Evolutionary conservation across 1,284 basidiomycete species (phyloP), one percentile per base, ranked within the genome.

Genomic region (Lentinula novae-zelandiae): DNA sequence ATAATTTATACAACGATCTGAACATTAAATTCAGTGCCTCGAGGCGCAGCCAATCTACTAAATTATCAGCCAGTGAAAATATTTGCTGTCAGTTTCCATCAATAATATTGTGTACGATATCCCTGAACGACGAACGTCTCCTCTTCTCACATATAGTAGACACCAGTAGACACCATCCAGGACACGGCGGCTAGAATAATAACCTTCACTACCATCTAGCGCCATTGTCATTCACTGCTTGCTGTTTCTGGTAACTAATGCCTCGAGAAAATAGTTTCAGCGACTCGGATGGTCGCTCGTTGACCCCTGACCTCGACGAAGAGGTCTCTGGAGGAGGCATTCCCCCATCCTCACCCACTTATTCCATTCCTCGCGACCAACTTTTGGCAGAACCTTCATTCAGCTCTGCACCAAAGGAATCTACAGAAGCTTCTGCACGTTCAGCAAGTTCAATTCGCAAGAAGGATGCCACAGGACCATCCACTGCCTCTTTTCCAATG

Each of bases 251-350:
- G 17, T 46, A 15, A 20, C 34, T 20, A 17, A 81, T 82, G 78
- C 76, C 80, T 57, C 74, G 78, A 57, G 80, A 81, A 65, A 79
- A 82, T 71, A 80, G 78, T 69, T 79, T 79, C 73, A 76, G 72
- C 65, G 79, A 80, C 66, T 77, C 76, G 15, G 79, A 78, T 3
- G 77, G 77, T 38, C 75, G 77, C 54, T 81, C 79, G 9, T 72
- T 81, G 54, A 80, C 79, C 9, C 76, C 79, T 2, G 79, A 81
- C 64, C 69, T 78, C 27, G 70, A 72, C 36, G 69, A 72, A 7
- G 69, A 67, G 31, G 61, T 65, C 27, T 70, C 72, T 46, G 72
- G 71, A 49, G 53, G 44, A 49, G 53, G 44, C n/a, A 40, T 53
- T 33, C 36, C 63, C 53, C 55, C 60, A 27, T 22, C n/a, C 59